phyloP scores from a whole-genome alignment of 805 yeast species.

The Ogataea paradorogensis region DNA sequence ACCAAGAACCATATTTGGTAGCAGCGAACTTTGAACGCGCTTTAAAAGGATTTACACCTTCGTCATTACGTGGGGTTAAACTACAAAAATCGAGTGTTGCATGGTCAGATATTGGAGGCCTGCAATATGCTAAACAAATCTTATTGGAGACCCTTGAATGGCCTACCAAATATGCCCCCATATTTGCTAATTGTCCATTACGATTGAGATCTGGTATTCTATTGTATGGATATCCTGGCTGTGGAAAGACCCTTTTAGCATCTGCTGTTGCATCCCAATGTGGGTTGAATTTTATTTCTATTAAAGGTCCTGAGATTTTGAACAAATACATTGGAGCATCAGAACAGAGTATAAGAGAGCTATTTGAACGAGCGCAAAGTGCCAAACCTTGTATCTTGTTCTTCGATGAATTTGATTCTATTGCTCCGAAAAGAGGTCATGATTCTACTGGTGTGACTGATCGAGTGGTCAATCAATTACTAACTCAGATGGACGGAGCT shows the following conservation, averaged over 20 bases:
- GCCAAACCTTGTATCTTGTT: conserved; percentile 92
- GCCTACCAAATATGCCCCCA: conserved; percentile 96
- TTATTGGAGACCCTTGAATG: conserved; percentile 89
- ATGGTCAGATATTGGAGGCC: conserved; percentile 92
- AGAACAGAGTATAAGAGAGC: conserved; percentile 89
- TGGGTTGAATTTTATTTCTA: conserved; percentile 87
- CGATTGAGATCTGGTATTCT: conserved; percentile 86
- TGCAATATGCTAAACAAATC: conserved; percentile 68
- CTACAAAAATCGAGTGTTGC: conserved; percentile 69
- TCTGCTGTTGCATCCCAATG: conserved; percentile 93
- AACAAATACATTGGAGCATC: conserved; percentile 97
- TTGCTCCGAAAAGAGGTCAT: conserved; percentile 97
- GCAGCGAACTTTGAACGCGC: conserved; percentile 52
- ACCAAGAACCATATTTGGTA: conserved; percentile 5
- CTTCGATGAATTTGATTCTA: conserved; percentile 94
- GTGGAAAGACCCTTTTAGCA: conserved; percentile 92
- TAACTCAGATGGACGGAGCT: conserved; percentile 99
- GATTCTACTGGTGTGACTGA: conserved; percentile 98
- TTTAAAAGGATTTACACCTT: conserved; percentile 68
- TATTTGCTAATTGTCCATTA: conserved; percentile 84
- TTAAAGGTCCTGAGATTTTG: conserved; percentile 93
- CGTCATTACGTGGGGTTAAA: conserved; percentile 82
- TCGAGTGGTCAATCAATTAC: conserved; percentile 92
- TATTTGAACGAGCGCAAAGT: conserved; percentile 91
- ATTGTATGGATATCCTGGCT: conserved; percentile 95